Base-by-base conservation (phyloP, 2,329 filamentous ascomycete genomes). In the Talaromyces rugulosus region DNA sequence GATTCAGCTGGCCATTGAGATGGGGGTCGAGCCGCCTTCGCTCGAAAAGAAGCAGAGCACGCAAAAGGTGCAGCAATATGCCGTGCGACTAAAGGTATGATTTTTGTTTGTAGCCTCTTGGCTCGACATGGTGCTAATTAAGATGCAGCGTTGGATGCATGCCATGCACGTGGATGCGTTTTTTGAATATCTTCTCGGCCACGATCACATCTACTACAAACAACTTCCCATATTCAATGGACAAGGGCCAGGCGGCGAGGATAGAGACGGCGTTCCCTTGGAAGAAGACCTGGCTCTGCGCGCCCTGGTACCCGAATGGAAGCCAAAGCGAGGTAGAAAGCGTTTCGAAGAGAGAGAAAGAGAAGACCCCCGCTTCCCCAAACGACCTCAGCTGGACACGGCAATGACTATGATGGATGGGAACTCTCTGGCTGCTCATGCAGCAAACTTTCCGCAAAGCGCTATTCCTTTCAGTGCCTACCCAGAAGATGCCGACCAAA, bases 81-180 rank as follows among this genome's bases (percentile, higher is more conserved):
- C 91, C 51, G 93, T 97, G 54, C 85, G 93, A 62, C 79, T 97
- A 62, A 97, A 97, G 86, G 91, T 93, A 51, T 51, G 23, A 14
- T 47, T 16, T 34, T 47, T 12, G 8, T 58, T 5, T 36, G 9
- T 14, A 3, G 23, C 0, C 36, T 16, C 14, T 34, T 2, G 34
- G 57, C 27, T 23, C 52, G 40, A 58, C 1, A 12, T 36, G 4
- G 11, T 61, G 60, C 61, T 52, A 59, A 61, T 54, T 33, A 44
- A 8, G 14, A 31, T 69, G 90, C 69, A 91, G 90, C 88, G 94
- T 71, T 97, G 93, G 93, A 95, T 97, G 91, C 91, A 92, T 73
- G 93, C 92, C 5, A 94, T 96, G 89, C 93, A 96, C 73, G 87
- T 96, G 58, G 91, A 96, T 80, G 90, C 92, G 11, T 97, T 97